Conservation (phyloP, 345 rosid genomes). For the Sonneratia alba region DNA sequence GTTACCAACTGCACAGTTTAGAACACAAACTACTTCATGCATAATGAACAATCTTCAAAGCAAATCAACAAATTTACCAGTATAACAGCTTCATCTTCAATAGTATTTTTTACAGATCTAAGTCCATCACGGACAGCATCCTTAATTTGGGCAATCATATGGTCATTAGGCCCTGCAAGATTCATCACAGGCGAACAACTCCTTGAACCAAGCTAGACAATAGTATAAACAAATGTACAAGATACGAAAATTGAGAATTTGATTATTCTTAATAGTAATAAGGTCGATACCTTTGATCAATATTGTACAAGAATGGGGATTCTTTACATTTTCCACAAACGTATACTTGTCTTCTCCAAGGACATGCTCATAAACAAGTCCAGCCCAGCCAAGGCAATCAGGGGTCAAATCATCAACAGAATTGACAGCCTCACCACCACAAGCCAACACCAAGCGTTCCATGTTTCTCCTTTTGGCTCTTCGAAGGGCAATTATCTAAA, state of each 20-base stretch:
- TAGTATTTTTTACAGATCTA: constrained; percentile 85
- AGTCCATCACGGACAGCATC: constrained; percentile 97
- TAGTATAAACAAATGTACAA: not conserved
- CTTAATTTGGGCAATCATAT: constrained; percentile 95
- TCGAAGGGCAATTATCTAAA: constrained; percentile 87
- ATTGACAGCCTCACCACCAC: constrained; percentile 97
- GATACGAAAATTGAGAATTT: too few relatives aligned
- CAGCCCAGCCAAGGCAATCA: constrained; percentile 96
- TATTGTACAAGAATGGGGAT: constrained; percentile 85
- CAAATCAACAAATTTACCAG: constrained; percentile 44
- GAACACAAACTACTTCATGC: not conserved
- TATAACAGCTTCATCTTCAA: constrained; percentile 87
- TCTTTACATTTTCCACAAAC: constrained; percentile 89
- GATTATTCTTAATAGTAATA: constrained; percentile 56
- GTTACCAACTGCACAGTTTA: not conserved
- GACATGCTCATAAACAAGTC: constrained; percentile 83
- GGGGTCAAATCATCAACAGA: constrained; percentile 86
- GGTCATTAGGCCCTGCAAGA: constrained; percentile 83
- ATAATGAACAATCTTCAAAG: not conserved
- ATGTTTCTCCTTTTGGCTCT: constrained; percentile 99
- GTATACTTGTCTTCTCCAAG: constrained; percentile 98
- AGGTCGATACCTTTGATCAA: constrained; percentile 70
- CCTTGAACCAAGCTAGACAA: not conserved
- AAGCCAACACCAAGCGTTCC: constrained; percentile 91
- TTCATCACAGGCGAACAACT: constrained; percentile 2